Percentiles rank a stretch among this genome's conserved stretches.
Conservation (phyloP, 148 eudicot genomes). For the Oxyria digyna region DNA sequence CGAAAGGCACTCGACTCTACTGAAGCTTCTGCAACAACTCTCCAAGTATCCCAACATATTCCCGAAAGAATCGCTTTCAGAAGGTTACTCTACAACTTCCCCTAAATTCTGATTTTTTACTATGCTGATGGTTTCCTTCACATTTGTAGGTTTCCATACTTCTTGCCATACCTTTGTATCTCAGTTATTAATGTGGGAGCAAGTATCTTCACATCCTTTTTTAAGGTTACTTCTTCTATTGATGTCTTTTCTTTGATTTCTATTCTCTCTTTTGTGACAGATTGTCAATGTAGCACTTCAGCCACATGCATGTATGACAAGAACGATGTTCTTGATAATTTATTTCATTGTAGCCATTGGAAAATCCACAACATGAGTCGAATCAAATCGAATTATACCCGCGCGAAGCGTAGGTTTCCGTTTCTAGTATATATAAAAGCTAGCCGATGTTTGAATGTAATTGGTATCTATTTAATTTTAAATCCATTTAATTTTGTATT, state of each 20-base stretch:
- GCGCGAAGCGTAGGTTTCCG: no score
- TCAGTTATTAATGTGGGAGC: constrained; percentile 49
- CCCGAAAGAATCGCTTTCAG: constrained; percentile 52
- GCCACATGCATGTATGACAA: no score
- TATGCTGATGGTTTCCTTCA: background rate
- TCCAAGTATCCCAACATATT: constrained; percentile 67
- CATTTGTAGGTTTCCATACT: constrained; percentile 66
- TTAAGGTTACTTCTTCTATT: constrained; percentile 39
- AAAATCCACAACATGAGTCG: no score
- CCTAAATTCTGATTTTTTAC: background rate
- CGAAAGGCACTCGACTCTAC: no score
- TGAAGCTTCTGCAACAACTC: constrained; percentile 37
- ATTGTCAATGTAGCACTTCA: no score
- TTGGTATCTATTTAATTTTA: no score
- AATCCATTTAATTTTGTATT: no score
- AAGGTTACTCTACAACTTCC: constrained; percentile 36
- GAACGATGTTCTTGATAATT: no score
- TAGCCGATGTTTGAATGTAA: no score
- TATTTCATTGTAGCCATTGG: no score
- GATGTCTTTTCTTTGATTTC: background rate
- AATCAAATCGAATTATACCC: no score
- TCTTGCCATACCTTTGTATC: constrained; percentile 66
- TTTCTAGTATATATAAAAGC: no score
- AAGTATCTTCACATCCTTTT: constrained; percentile 39
- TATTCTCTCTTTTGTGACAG: background rate